These are phyloP conservation scores for Mucor lusitanicus DNA, from an alignment of 371 early-diverging fungal species.

Conservation along the genomic window DNA sequence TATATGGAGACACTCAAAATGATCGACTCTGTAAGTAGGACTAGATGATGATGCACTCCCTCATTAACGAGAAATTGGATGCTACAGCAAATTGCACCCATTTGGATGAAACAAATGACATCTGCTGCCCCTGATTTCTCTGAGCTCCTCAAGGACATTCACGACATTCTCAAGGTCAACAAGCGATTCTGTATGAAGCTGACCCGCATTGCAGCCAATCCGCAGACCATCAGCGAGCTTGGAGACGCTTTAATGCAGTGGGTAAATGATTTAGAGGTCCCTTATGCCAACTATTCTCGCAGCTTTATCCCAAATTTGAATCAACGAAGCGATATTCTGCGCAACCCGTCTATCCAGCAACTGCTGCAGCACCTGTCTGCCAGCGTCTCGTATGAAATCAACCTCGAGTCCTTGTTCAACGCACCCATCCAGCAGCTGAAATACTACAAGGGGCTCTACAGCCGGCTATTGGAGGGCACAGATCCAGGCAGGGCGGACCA, in stretches of 20 bases:
- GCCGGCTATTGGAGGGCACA: slow-evolving; percentile 42
- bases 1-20: slow-evolving; percentile 47
- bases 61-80: not conserved
- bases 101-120: slow-evolving; percentile 50
- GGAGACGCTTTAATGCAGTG: slow-evolving; percentile 51
- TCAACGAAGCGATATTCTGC: slow-evolving; percentile 38
- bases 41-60: not conserved
- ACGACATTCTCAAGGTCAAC: slow-evolving; percentile 46
- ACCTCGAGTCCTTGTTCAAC: slow-evolving; percentile 46
- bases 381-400: slow-evolving; percentile 26
- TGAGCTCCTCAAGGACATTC: slow-evolving; percentile 39
- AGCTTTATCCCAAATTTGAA: slow-evolving; percentile 40
- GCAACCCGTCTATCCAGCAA: slow-evolving; percentile 30
- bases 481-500: slow-evolving; percentile 44
- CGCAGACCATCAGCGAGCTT: slow-evolving; percentile 37
- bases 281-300: slow-evolving; percentile 52
- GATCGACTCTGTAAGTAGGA: slow-evolving; percentile 46
- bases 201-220: slow-evolving; percentile 29
- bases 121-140: slow-evolving; percentile 54
- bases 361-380: slow-evolving; percentile 30
- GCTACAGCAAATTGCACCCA: slow-evolving; percentile 53
- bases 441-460: slow-evolving; percentile 53
- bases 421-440: slow-evolving; percentile 48
- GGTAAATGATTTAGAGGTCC: slow-evolving; percentile 58
- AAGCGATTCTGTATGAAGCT: slow-evolving; percentile 45